Evolutionary conservation across 257 asterid genomes (phyloP).

Genomic region (Verbascum thapsus): DNA sequence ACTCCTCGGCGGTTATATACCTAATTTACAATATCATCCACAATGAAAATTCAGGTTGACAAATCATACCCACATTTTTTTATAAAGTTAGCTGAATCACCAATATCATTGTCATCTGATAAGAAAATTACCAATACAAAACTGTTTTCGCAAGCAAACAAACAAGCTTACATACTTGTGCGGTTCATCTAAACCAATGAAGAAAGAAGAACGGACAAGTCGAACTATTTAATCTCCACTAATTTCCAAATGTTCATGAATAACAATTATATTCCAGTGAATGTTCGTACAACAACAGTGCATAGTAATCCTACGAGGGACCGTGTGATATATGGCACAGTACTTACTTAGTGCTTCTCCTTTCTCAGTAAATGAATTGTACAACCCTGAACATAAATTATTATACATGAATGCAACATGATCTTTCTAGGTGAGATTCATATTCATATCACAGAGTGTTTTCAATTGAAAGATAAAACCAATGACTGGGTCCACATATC

Average conservation of each 20-base stretch:
- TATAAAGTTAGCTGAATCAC: conserved; percentile 2
- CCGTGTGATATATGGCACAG: too few species aligned
- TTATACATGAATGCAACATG: not conserved
- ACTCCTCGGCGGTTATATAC: conserved; percentile 79
- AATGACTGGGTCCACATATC: too few species aligned
- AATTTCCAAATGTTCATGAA: not conserved
- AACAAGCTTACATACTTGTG: not conserved
- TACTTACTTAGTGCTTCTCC: not conserved
- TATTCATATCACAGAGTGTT: too few species aligned
- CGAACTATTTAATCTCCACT: conserved; percentile 4
- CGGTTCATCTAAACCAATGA: not conserved
- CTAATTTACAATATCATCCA: conserved; percentile 41
- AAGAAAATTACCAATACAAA: not conserved
- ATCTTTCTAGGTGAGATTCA: not conserved
- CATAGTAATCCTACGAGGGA: too few species aligned
- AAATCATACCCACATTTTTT: not conserved
- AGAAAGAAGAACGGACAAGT: not conserved
- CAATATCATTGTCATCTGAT: not conserved
- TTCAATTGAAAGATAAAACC: too few species aligned
- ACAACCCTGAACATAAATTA: conserved; percentile 8
- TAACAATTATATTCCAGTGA: not conserved
- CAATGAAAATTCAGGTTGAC: not conserved
- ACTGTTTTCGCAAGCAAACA: not conserved
- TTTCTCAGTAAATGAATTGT: conserved; percentile 3
- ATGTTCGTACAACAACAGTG: not conserved